These are phyloP conservation scores for Barnettozyma botsteinii DNA, from an alignment of 805 yeast species.

Conservation along the genomic window DNA sequence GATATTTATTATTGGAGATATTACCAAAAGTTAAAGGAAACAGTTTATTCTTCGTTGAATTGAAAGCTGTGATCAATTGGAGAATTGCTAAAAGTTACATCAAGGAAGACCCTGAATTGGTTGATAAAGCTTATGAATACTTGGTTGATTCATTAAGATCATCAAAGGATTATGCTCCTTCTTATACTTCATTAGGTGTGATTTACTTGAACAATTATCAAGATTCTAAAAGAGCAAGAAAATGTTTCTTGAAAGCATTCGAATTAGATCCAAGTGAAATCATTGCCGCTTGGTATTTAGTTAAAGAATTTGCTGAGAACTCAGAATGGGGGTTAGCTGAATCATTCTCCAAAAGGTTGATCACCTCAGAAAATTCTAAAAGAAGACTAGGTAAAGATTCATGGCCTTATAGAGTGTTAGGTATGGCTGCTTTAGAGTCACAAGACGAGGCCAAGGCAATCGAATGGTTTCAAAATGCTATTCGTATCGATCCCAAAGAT, in stretches of 20 bases:
- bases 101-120: constrained; percentile 15
- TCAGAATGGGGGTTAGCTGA: constrained; percentile 86
- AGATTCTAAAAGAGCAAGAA: constrained; percentile 66
- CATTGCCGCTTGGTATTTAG: constrained; percentile 66
- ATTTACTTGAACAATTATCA: constrained; percentile 54
- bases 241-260: constrained; percentile 85
- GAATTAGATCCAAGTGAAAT: constrained; percentile 78
- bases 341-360: constrained; percentile 58
- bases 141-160: constrained; percentile 60
- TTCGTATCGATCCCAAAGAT: constrained; percentile 63
- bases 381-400: constrained; percentile 41
- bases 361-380: constrained; percentile 57
- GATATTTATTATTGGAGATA: constrained; percentile 38
- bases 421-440: constrained; percentile 65
- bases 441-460: constrained; percentile 76
- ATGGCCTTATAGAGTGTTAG: constrained; percentile 91
- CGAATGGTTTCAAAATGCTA: constrained; percentile 81
- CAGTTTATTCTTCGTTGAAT: constrained; percentile 46
- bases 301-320: constrained; percentile 57
- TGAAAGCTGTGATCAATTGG: constrained; percentile 61
- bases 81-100: constrained; percentile 64
- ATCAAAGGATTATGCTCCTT: constrained; percentile 62
- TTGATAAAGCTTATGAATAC: constrained; percentile 49
- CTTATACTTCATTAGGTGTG: constrained; percentile 76
- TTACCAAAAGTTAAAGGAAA: constrained; percentile 38